Evolutionary conservation across 83 land plant genomes (phyloP).

Genomic region (Isoetes engelmannii): DNA sequence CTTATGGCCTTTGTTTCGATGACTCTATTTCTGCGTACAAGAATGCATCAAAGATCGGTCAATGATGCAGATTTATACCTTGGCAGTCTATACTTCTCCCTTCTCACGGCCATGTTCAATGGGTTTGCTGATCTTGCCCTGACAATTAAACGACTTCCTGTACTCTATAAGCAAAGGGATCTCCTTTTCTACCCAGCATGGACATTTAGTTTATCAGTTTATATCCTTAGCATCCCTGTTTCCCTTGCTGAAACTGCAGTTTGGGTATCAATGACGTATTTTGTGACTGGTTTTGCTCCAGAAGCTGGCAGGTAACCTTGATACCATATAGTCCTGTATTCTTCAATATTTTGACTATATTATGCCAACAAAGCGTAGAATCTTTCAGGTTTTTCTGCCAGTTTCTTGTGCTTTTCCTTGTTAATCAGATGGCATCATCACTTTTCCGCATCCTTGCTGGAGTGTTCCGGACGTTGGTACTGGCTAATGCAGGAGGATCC

Average conservation of each 20-base stretch:
- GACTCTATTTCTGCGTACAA: constrained; percentile 16
- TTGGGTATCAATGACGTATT: constrained; percentile 15
- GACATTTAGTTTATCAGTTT: constrained; percentile 8
- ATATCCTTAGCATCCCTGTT: constrained; percentile 14
- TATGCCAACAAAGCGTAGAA: background rate
- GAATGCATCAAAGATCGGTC: constrained; percentile 4
- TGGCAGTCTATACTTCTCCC: constrained; percentile 11
- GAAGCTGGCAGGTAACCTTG: constrained; percentile 16
- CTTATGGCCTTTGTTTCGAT: constrained; percentile 17
- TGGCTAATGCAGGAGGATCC: constrained; percentile 21
- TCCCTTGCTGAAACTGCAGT: constrained; percentile 11
- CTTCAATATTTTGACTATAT: background rate
- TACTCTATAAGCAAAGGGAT: background rate
- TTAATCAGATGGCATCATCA: constrained; percentile 24
- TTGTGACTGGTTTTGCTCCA: constrained; percentile 15
- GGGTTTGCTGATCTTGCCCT: constrained; percentile 20
- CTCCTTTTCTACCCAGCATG: constrained; percentile 18
- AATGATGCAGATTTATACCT: constrained; percentile 5
- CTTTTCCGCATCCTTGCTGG: constrained; percentile 27
- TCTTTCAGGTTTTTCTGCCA: constrained; percentile 24
- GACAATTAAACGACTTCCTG: constrained; percentile 19
- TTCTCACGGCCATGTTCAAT: constrained; percentile 18
- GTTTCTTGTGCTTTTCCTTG: constrained; percentile 12
- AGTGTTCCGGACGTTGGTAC: constrained; percentile 22
- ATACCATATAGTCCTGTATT: background rate